These are phyloP conservation scores for Penicillium arizonense DNA, from an alignment of 495 filamentous ascomycete species.

Conservation along the genomic window DNA sequence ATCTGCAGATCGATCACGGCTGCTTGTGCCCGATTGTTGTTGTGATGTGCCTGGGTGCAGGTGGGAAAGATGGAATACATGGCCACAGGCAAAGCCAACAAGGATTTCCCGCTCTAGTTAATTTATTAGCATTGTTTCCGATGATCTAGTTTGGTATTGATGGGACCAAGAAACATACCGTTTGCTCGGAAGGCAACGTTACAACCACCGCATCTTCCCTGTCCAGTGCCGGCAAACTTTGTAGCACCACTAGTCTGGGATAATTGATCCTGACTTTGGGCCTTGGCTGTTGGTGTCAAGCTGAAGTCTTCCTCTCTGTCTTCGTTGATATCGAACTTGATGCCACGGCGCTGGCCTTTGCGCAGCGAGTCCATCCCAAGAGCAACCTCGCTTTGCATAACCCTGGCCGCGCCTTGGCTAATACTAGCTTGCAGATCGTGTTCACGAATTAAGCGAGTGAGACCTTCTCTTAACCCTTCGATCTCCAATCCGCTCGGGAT, in stretches of 20 bases:
- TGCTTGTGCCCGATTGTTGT: slow-evolving; percentile 15
- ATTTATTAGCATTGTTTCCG: background rate
- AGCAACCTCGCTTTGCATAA: slow-evolving; percentile 83
- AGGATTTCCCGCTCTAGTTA: slow-evolving; percentile 68
- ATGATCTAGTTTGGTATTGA: no score
- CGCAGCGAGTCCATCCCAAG: slow-evolving; percentile 75
- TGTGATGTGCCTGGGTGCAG: slow-evolving; percentile 51
- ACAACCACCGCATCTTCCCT: slow-evolving; percentile 58
- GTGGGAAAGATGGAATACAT: slow-evolving; percentile 86
- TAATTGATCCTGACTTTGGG: slow-evolving; percentile 22
- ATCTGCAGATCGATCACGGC: slow-evolving; percentile 13
- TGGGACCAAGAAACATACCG: slow-evolving; percentile 33
- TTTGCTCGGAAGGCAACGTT: slow-evolving; percentile 53
- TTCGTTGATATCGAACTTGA: slow-evolving; percentile 78
- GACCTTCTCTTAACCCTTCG: slow-evolving; percentile 79
- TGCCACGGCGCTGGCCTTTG: slow-evolving; percentile 72
- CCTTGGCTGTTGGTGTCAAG: slow-evolving; percentile 38
- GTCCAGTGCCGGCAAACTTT: slow-evolving; percentile 21
- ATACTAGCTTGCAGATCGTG: slow-evolving; percentile 92
- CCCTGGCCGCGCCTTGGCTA: slow-evolving; percentile 81
- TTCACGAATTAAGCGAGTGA: slow-evolving; percentile 84
- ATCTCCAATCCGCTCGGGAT: slow-evolving; percentile 93
- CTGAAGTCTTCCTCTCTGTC: slow-evolving; percentile 23
- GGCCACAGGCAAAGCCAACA: slow-evolving; percentile 87
- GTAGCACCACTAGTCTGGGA: slow-evolving; percentile 15